Percentiles rank a stretch among this genome's conserved stretches.
These are phyloP conservation scores for Secale cereale DNA, from an alignment of 176 grass and related monocot species.

Conservation along the genomic window DNA sequence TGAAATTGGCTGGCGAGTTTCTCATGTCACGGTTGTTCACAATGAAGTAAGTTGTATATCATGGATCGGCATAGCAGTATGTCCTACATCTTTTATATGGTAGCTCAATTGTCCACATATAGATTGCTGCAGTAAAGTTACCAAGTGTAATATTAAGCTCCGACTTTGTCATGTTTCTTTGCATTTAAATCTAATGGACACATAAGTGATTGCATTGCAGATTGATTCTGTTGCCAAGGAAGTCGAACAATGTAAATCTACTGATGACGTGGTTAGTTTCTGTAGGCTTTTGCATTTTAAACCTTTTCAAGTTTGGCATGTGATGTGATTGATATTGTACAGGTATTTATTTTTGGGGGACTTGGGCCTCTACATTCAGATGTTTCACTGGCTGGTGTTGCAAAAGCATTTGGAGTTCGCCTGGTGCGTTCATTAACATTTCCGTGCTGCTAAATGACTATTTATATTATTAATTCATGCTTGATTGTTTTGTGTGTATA, in stretches of 20 bases:
- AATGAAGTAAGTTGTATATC: constrained; percentile 70
- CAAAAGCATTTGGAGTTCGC: constrained; percentile 99
- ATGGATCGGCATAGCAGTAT: background rate
- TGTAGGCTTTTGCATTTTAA: constrained; percentile 11
- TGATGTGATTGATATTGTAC: constrained; percentile 18
- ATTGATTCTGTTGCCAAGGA: constrained; percentile 94
- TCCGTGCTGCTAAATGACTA: background rate
- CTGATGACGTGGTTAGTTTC: constrained; percentile 69
- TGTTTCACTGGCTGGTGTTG: constrained; percentile 80
- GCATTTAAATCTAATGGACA: constrained; percentile 19
- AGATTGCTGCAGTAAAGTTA: constrained; percentile 13
- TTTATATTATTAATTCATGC: constrained; percentile 2
- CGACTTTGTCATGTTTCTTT: constrained; percentile 2
- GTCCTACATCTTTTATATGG: background rate
- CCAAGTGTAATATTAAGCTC: constrained; percentile 22
- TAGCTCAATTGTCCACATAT: background rate
- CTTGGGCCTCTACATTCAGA: constrained; percentile 96
- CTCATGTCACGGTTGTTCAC: constrained; percentile 63
- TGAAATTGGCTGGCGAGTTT: constrained; percentile 87
- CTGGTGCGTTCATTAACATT: constrained; percentile 47
- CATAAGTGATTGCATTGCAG: constrained; percentile 39
- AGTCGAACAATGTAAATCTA: constrained; percentile 73
- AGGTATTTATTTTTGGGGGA: constrained; percentile 94
- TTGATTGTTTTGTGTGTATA: background rate
- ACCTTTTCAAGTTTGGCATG: constrained; percentile 10